Conservation (phyloP, 78 protist species). For the Dictyostelium purpureum region DNA sequence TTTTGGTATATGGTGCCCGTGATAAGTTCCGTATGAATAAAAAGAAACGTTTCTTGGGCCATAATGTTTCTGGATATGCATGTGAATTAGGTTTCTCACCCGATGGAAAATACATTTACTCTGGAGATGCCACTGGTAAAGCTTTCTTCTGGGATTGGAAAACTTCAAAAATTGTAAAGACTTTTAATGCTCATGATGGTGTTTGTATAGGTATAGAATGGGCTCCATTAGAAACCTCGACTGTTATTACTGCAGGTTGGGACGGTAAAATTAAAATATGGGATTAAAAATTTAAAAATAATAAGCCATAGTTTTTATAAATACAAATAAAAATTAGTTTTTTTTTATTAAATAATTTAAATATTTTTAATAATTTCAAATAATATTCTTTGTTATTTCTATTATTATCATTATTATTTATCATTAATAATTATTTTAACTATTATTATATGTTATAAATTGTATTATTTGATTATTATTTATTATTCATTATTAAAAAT, state of each 20-base stretch:
- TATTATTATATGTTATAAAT: too few species aligned
- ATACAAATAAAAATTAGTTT: too few species aligned
- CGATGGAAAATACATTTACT: conserved; percentile 92
- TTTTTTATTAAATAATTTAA: too few species aligned
- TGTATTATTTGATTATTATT: too few species aligned
- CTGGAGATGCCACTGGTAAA: conserved; percentile 95
- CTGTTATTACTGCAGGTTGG: conserved; percentile 95
- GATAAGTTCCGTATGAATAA: conserved; percentile 86
- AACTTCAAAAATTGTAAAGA: conserved; percentile 78
- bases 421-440: too few species aligned
- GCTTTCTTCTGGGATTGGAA: conserved; percentile 98
- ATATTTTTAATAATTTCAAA: too few species aligned
- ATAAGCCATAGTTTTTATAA: too few species aligned
- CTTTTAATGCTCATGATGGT: conserved; percentile 87
- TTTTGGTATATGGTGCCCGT: conserved; percentile 84
- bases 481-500: too few species aligned
- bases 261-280: conserved; percentile 91
- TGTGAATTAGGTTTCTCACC: conserved; percentile 93
- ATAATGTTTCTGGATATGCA: conserved; percentile 95
- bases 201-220: conserved; percentile 91
- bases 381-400: too few species aligned
- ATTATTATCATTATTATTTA: too few species aligned
- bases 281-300: conserved; percentile 69
- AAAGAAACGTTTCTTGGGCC: conserved; percentile 93
- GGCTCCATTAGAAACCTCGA: conserved; percentile 94